These are phyloP conservation scores for Juncus effusus DNA, from an alignment of 176 grass and related monocot species.

Conservation along the genomic window DNA sequence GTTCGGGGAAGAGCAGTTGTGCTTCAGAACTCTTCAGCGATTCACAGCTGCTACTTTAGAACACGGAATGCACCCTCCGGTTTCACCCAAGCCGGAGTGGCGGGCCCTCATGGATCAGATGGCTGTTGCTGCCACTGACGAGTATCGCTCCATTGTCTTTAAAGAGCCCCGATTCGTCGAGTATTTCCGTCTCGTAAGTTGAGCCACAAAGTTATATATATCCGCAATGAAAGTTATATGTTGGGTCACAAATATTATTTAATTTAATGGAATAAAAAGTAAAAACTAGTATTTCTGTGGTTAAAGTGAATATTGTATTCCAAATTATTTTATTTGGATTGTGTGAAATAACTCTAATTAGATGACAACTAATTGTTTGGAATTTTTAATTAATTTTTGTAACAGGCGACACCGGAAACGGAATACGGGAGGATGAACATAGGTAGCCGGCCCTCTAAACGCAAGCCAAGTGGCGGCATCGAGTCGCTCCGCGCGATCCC, in stretches of 20 bases:
- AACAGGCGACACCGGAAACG: slow-evolving; percentile 78
- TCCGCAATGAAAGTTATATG: too few relatives aligned
- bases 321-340: too few relatives aligned
- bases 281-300: too few relatives aligned
- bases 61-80: slow-evolving; percentile 93
- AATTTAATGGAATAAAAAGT: too few relatives aligned
- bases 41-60: slow-evolving; percentile 93
- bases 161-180: slow-evolving; percentile 88
- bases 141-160: slow-evolving; percentile 90
- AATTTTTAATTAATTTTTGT: slow-evolving; percentile 20
- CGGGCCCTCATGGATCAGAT: slow-evolving; percentile 90
- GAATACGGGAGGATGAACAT: slow-evolving; percentile 99
- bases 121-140: slow-evolving; percentile 69
- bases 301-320: too few relatives aligned
- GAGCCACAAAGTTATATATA: too few relatives aligned
- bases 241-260: too few relatives aligned
- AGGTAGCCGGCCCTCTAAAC: slow-evolving; percentile 92
- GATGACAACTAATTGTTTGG: too few relatives aligned
- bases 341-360: too few relatives aligned
- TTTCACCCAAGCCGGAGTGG: slow-evolving; percentile 90
- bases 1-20: slow-evolving; percentile 90
- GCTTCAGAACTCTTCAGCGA: slow-evolving; percentile 94
- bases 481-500: slow-evolving; percentile 95
- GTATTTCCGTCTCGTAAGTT: slow-evolving; percentile 86
- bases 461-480: slow-evolving; percentile 95